These are phyloP conservation scores for Mycena leptocephala DNA, from an alignment of 768 basidiomycete genomes.

Conservation along the genomic window DNA sequence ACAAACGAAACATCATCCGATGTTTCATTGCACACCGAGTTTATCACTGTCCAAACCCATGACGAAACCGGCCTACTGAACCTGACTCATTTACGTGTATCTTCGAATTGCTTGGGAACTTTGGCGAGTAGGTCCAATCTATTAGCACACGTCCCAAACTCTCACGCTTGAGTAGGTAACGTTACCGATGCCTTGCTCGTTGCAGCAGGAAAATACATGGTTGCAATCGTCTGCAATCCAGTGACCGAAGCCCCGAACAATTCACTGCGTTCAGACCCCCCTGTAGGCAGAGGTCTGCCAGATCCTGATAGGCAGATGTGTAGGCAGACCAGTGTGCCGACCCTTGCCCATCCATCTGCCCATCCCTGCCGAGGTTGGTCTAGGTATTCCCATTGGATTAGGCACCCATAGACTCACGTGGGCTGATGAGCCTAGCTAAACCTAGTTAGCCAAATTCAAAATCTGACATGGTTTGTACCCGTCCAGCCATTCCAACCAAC, in stretches of 20 bases:
- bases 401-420: too few species aligned
- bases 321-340: too few species aligned
- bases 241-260: not conserved
- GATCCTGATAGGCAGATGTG: too few species aligned
- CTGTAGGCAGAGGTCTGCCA: too few species aligned
- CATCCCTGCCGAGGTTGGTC: too few species aligned
- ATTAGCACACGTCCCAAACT: not conserved
- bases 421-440: too few species aligned
- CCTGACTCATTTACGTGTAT: not conserved
- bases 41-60: not conserved
- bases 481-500: too few species aligned
- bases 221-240: conserved; percentile 18
- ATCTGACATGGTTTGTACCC: too few species aligned
- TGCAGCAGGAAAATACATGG: not conserved
- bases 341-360: too few species aligned
- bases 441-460: too few species aligned
- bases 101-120: not conserved
- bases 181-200: conserved; percentile 11
- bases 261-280: too few species aligned
- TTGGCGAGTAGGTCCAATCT: not conserved
- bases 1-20: not conserved
- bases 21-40: not conserved
- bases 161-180: conserved; percentile 7
- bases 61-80: not conserved
- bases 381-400: too few species aligned